Percentiles rank a stretch among this genome's conserved stretches.
These are phyloP conservation scores for Vitis rupestris DNA, from an alignment of 164 flowering plant species.

Conservation along the genomic window DNA sequence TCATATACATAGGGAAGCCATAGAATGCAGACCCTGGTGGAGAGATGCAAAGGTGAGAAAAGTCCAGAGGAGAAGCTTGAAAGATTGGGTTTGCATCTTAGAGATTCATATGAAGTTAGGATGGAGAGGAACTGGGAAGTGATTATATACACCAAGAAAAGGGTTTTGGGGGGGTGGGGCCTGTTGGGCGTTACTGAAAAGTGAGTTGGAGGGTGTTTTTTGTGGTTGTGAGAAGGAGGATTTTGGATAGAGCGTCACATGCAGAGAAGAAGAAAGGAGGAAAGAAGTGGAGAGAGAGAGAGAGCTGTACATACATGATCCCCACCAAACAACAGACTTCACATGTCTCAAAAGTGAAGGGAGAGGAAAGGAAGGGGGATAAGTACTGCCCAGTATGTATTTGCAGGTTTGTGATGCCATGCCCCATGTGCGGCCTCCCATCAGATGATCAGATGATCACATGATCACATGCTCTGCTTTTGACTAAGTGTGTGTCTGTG, in stretches of 20 bases:
- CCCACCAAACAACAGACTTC: background rate
- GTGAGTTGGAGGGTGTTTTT: background rate
- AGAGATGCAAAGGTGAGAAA: slow-evolving; percentile 18
- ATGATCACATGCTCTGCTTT: too few relatives aligned
- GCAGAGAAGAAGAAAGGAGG: background rate
- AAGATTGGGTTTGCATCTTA: slow-evolving; percentile 14
- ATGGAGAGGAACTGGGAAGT: background rate
- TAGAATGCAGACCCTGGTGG: slow-evolving; percentile 22
- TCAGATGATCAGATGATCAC: too few relatives aligned
- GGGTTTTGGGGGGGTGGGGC: background rate
- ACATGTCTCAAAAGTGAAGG: background rate
- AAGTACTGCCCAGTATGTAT: too few relatives aligned
- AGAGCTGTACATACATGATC: background rate
- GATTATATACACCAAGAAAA: background rate
- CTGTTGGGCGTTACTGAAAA: background rate
- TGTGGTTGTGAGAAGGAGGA: background rate
- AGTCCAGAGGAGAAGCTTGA: slow-evolving; percentile 21
- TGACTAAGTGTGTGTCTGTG: too few relatives aligned
- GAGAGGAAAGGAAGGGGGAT: background rate
- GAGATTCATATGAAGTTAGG: background rate
- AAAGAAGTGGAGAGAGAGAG: background rate
- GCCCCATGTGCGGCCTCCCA: too few relatives aligned
- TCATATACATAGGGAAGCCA: background rate
- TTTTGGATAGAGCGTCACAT: slow-evolving; percentile 1
- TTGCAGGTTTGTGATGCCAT: too few relatives aligned